Evolutionary conservation across 805 yeast species (phyloP).

Genomic region (Ogataea thermomethanolica): DNA sequence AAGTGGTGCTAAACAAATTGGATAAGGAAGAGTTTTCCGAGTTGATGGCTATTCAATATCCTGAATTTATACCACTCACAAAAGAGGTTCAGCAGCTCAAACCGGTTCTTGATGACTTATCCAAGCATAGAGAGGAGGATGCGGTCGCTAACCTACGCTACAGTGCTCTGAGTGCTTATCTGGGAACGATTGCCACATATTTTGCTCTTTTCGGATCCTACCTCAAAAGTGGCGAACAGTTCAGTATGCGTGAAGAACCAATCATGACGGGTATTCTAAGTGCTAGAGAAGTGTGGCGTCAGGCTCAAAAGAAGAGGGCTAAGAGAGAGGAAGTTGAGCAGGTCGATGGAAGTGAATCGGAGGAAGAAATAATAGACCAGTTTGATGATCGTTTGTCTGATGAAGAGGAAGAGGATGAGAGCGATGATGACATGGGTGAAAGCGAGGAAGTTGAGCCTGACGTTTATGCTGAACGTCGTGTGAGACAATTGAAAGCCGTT

Average conservation of each 20-base stretch:
- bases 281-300: constrained; percentile 86
- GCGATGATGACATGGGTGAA: constrained; percentile 19
- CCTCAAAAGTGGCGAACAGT: constrained; percentile 45
- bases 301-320: constrained; percentile 43
- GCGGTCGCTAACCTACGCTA: constrained; percentile 48
- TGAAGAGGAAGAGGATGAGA: constrained; percentile 22
- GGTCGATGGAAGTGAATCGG: constrained; percentile 9
- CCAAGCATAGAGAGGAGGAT: constrained; percentile 25
- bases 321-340: constrained; percentile 34
- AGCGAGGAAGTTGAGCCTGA: constrained; percentile 47
- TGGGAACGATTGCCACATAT: constrained; percentile 75
- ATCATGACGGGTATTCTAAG: constrained; percentile 84
- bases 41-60: constrained; percentile 60
- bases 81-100: constrained; percentile 52
- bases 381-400: constrained; percentile 16
- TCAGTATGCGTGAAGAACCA: constrained; percentile 76
- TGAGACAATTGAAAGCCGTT: constrained; percentile 38
- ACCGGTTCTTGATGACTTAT: constrained; percentile 39
- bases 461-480: constrained; percentile 48
- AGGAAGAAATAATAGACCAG: constrained; percentile 27
- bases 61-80: constrained; percentile 78
- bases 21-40: constrained; percentile 51
- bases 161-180: constrained; percentile 72
- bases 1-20: constrained; percentile 46
- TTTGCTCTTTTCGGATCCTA: constrained; percentile 68